phyloP scores from a whole-genome alignment of 176 grass and related monocot genomes.

The Eragrostis curvula region DNA sequence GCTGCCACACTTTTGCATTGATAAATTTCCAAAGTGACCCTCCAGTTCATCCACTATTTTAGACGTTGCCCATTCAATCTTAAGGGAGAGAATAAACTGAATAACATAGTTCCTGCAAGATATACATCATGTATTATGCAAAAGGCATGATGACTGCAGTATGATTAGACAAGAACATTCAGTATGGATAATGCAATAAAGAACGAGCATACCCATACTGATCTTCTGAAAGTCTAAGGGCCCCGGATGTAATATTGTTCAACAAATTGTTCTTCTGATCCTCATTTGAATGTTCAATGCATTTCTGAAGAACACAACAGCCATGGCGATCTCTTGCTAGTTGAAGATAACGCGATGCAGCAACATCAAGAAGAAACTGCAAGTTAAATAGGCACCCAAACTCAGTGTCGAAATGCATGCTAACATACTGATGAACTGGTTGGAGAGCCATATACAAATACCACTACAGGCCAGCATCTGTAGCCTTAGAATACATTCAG shows the following conservation, averaged over 20 bases:
- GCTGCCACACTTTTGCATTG: slow-evolving; percentile 86
- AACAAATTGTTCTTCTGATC: slow-evolving; percentile 63
- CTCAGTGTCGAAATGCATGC: slow-evolving; percentile 16
- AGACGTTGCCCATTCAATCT: slow-evolving; percentile 56
- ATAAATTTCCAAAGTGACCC: slow-evolving; percentile 55
- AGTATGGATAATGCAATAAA: slow-evolving; percentile 19
- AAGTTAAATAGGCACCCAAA: slow-evolving; percentile 39
- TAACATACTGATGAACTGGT: neutral
- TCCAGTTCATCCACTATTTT: slow-evolving; percentile 63
- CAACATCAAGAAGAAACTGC: slow-evolving; percentile 81
- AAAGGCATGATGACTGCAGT: neutral
- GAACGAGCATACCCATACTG: slow-evolving; percentile 64
- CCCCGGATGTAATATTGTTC: slow-evolving; percentile 53
- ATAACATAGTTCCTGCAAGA: slow-evolving; percentile 88
- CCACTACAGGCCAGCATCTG: neutral
- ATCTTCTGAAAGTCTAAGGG: slow-evolving; percentile 69
- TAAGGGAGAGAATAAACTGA: slow-evolving; percentile 68
- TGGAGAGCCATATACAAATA: neutral
- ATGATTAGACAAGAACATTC: slow-evolving; percentile 28
- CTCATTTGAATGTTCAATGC: slow-evolving; percentile 63
- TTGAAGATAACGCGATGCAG: slow-evolving; percentile 59
- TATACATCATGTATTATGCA: slow-evolving; percentile 32
- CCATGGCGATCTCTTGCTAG: slow-evolving; percentile 86
- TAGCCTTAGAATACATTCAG: neutral
- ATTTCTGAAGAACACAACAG: slow-evolving; percentile 91